A percentile compares a stretch with the other conserved stretches of the same genome.
Evolutionary conservation across 208 protist genomes (phyloP).

Genomic region (Acanthamoeba polyphaga): DNA sequence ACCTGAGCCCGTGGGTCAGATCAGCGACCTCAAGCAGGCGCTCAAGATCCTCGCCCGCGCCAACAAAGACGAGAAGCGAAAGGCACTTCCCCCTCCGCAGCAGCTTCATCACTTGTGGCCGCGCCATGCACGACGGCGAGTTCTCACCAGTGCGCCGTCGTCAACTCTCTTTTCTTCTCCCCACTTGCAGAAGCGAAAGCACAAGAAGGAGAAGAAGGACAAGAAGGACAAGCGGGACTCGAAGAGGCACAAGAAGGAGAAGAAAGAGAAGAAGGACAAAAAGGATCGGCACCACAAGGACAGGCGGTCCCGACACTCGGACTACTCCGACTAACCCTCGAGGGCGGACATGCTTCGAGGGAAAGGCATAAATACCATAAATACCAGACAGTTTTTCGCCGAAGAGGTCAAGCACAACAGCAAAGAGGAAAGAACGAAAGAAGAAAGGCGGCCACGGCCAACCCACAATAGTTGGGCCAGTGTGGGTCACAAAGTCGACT

Average conservation of each 20-base stretch:
- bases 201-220: slow-evolving; percentile 17
- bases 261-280: slow-evolving; percentile 62
- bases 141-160: background rate
- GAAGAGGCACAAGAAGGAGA: slow-evolving; percentile 70
- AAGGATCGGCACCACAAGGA: slow-evolving; percentile 36
- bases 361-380: no score
- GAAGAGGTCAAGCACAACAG: no score
- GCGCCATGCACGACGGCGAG: background rate
- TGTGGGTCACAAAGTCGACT: no score
- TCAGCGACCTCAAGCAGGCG: slow-evolving; percentile 59
- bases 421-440: no score
- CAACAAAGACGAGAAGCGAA: slow-evolving; percentile 65
- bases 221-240: background rate
- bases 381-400: no score
- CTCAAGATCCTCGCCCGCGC: slow-evolving; percentile 56
- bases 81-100: background rate
- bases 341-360: no score
- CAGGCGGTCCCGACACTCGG: background rate
- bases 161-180: no score
- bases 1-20: slow-evolving; percentile 46
- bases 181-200: background rate
- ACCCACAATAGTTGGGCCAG: no score
- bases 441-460: no score
- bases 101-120: background rate
- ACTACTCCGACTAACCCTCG: slow-evolving; percentile 48